These are phyloP conservation scores for Xerocomus potaroensis DNA, from an alignment of 768 basidiomycete species.

Conservation along the genomic window DNA sequence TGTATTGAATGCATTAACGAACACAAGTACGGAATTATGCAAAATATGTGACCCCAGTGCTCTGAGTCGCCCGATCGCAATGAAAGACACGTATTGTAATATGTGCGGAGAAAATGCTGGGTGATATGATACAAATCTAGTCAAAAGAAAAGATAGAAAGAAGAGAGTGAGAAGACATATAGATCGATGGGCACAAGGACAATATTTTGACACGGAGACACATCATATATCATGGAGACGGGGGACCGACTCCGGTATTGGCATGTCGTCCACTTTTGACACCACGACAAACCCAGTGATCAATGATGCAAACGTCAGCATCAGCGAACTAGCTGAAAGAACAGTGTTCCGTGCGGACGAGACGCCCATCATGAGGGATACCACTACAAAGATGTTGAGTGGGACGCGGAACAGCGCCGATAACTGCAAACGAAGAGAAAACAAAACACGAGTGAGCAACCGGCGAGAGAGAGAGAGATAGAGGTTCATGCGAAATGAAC, in stretches of 20 bases:
- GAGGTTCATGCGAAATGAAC: slow-evolving; percentile 23
- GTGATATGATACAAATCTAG: slow-evolving; percentile 1
- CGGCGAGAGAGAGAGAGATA: background rate
- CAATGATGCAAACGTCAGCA: slow-evolving; percentile 56
- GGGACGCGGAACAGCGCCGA: slow-evolving; percentile 72
- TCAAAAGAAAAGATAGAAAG: background rate
- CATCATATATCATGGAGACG: background rate
- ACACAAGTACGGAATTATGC: too few relatives aligned
- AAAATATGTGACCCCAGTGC: too few relatives aligned
- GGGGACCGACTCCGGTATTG: slow-evolving; percentile 17
- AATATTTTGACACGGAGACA: too few relatives aligned
- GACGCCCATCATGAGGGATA: slow-evolving; percentile 64
- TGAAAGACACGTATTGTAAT: background rate
- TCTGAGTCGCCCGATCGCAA: too few relatives aligned
- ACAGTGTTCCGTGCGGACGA: slow-evolving; percentile 60
- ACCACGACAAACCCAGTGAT: slow-evolving; percentile 52
- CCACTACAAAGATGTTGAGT: slow-evolving; percentile 68
- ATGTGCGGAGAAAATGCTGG: background rate
- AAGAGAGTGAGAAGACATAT: too few relatives aligned
- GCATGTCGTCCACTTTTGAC: slow-evolving; percentile 26
- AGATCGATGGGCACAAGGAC: background rate
- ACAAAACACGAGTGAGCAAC: background rate
- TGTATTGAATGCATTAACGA: too few relatives aligned
- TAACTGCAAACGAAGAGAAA: slow-evolving; percentile 36
- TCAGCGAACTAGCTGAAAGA: slow-evolving; percentile 51